These are phyloP conservation scores for Penicillium fimorum DNA, from an alignment of 495 filamentous ascomycete genomes.

Conservation along the genomic window DNA sequence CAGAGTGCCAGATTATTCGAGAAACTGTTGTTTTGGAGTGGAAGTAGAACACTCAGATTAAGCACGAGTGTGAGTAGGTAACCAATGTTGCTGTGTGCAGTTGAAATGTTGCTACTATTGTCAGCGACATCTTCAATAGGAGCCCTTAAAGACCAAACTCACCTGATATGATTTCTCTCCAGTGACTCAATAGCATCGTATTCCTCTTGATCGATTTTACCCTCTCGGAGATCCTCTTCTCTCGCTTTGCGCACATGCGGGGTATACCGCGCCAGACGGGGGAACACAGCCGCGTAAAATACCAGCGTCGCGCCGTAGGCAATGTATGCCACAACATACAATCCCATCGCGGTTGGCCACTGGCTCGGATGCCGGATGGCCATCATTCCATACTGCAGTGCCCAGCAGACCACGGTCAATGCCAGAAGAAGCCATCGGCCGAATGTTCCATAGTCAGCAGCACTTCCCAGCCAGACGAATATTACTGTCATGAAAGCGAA, in stretches of 20 bases:
- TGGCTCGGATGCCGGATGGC: conserved; percentile 42
- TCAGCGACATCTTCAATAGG: not conserved
- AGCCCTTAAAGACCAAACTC: not conserved
- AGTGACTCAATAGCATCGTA: conserved; percentile 50
- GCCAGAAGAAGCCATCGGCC: conserved; percentile 48
- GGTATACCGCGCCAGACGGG: conserved; percentile 46
- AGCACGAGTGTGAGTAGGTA: conserved; percentile 45
- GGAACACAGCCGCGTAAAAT: conserved; percentile 52
- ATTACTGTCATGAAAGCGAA: conserved; percentile 52
- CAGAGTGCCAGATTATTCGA: conserved; percentile 48
- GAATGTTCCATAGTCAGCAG: conserved; percentile 52
- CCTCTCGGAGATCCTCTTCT: conserved; percentile 45
- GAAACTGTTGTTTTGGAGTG: conserved; percentile 40
- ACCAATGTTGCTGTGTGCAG: conserved; percentile 52
- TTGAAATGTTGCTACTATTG: conserved; percentile 40
- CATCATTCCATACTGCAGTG: conserved; percentile 48
- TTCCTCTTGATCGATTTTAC: conserved; percentile 39
- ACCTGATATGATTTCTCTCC: conserved; percentile 50
- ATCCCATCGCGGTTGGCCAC: conserved; percentile 48
- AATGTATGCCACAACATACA: conserved; percentile 50
- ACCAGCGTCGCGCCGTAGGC: conserved; percentile 49
- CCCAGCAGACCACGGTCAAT: conserved; percentile 50
- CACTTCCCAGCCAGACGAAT: conserved; percentile 49
- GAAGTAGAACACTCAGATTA: conserved; percentile 47
- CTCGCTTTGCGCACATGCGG: conserved; percentile 47